phyloP scores from a whole-genome alignment of 176 grass and related monocot species.

The Juncus effusus region DNA sequence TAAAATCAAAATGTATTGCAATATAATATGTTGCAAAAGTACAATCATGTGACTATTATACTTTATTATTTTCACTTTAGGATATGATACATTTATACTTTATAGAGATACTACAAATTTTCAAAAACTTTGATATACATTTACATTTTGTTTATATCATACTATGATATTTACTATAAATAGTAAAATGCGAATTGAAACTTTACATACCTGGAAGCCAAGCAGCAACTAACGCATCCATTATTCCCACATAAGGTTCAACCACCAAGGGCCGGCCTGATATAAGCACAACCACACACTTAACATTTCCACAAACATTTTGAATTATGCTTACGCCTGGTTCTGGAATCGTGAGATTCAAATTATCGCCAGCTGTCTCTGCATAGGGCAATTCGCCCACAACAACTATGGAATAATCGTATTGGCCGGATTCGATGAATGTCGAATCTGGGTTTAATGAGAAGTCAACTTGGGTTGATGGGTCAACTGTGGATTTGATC shows the following conservation, averaged over 20 bases:
- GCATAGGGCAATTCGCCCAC: conserved; percentile 78
- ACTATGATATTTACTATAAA: no score
- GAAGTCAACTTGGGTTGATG: conserved; percentile 49
- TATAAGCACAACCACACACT: conserved; percentile 47
- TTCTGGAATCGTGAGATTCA: conserved; percentile 56
- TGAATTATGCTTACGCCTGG: conserved; percentile 43
- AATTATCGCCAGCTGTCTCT: conserved; percentile 64
- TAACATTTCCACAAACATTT: conserved; percentile 45
- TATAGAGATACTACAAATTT: no score
- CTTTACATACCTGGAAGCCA: conserved; percentile 38
- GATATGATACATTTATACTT: no score
- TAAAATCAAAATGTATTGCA: no score
- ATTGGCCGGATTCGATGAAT: conserved; percentile 37
- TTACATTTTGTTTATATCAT: no score
- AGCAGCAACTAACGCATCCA: conserved; percentile 69
- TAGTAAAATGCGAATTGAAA: no score
- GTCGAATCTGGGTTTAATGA: conserved; percentile 50
- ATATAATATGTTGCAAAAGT: no score
- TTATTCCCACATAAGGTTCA: conserved; percentile 43
- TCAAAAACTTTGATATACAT: no score
- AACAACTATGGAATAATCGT: conserved; percentile 58
- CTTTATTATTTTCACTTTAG: no score
- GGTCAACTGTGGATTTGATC: conserved; percentile 7
- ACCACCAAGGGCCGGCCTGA: conserved; percentile 35
- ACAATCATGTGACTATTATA: no score